Evolutionary conservation across 2,329 filamentous ascomycete genomes (phyloP), one percentile per base, ranked within the genome.

Genomic region (Aureobasidium leucospermi): DNA sequence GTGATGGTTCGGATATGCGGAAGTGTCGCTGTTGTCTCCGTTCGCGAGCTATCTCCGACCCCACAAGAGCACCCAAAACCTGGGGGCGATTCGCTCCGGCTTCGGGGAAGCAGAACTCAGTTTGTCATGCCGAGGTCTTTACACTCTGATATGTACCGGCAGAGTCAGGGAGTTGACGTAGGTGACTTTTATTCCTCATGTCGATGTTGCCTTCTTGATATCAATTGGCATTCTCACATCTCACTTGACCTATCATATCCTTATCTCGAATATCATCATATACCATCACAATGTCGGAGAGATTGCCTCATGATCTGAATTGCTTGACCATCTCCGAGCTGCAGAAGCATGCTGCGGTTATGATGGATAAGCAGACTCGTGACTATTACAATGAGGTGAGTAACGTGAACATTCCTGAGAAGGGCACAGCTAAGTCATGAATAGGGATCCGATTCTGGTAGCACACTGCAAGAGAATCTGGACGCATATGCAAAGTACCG

Each of bases 401-500:
- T 36, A 9, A 9, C 19, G 5, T 10, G 29, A 2, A 10, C 4
- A 9, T 6, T 23, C 3, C 13, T 9, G 6, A 36, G 13, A 2
- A 29, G 15, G 10, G 3, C 7, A 16, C n/a, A 42, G n/a, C 38
- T 34, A 31, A 55, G 41, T 34, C 15, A 4, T 32, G 15, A 4
- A 3, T 16, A 59, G 59, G 71, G 71, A 47, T 68, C 71, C 34
- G 70, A 73, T 62, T 68, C 66, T 13, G 70, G 70, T 36, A 69
- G 67, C n/a, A 73, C 71, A 4, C 62, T 73, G 5, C 63, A 62
- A 23, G 81, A 83, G 62, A 85, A 85, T 61, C 73, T 77, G 59
- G 73, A 73, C 1, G 80, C 81, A 3, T 85, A 76, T 67, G 71
- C 77, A 60, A 74, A 75, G 29, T 73, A 78, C 58, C 73, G 76